Evolutionary conservation across 352 stramenopile genomes (phyloP), one percentile per base, ranked within the genome.

Genomic region (Phytophthora capsici): DNA sequence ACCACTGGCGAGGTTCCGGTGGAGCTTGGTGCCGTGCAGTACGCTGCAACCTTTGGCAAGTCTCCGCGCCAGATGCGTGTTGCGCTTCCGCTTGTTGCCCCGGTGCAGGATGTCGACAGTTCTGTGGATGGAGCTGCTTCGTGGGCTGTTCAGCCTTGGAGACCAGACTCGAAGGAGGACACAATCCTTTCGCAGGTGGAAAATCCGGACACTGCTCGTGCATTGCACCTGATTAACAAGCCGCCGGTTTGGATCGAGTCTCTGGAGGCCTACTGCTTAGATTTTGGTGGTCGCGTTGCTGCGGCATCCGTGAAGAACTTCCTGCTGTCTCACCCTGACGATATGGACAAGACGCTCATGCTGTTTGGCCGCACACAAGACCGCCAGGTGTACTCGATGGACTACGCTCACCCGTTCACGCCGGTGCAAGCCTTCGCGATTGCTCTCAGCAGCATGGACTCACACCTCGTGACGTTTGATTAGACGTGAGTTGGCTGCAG

Each of bases 251-350:
- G 87, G 87, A 93, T 95, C 52, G 87, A 95, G 73, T 90, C 83
- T 16, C 81, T 95, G 1, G 84, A 94, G 51, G 86, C 85, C 7
- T 96, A 95, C 69, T 95, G 87, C 68, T 53, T 95, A 17, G 86
- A 94, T 61, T 95, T 94, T 66, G 82, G 84, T 49, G 83, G 83
- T 23, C 83, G 86, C 32, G 86, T 92, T 8, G 80, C 87, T 0
- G 79, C 83, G 20, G 82, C 87, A 13, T 93, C 84, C 32, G 87
- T 94, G n/a, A 96, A 96, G 70, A 96, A 96, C 69, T 96, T 96
- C 61, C 59, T 93, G 70, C 72, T 95, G 9, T 88, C 84, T 17
- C 80, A 94, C 59, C 84, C 85, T 28, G 75, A 93, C 55, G 86
- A 94, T 63, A 93, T 92, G 80, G 86, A 93, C 75, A 91, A 92